phyloP scores from a whole-genome alignment of 352 stramenopile genomes.

The Phytophthora ramorum region DNA sequence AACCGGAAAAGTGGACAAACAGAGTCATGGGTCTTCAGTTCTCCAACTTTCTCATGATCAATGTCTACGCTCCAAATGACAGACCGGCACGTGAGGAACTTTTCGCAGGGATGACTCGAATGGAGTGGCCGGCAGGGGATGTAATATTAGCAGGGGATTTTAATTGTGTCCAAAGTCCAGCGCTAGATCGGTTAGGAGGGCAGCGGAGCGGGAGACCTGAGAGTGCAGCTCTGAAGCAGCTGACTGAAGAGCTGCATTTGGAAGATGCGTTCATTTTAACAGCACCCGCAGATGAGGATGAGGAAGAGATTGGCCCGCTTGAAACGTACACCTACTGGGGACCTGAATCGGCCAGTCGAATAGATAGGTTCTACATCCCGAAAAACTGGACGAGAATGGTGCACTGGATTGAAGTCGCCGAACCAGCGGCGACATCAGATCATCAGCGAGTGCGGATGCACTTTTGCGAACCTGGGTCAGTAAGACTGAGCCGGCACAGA shows the following conservation, averaged over 20 bases:
- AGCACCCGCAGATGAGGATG: neutral
- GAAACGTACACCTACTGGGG: neutral
- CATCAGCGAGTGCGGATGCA: neutral
- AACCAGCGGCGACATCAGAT: neutral
- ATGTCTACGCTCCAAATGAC: neutral
- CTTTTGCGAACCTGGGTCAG: too few species aligned
- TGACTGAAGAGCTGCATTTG: neutral
- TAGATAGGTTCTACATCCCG: neutral
- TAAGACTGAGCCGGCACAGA: too few species aligned
- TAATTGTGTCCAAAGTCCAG: neutral
- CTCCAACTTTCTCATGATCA: neutral
- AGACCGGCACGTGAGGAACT: neutral
- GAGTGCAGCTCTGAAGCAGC: neutral
- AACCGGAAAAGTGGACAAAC: neutral
- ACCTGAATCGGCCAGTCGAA: neutral
- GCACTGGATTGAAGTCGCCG: neutral
- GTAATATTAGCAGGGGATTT: neutral
- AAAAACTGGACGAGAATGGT: neutral
- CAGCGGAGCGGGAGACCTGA: neutral
- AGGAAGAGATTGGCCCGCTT: neutral
- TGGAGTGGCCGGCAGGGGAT: neutral
- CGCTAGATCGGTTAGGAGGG: neutral
- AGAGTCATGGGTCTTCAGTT: neutral
- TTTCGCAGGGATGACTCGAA: neutral
- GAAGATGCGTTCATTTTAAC: neutral